A percentile compares a stretch with the other conserved stretches of the same genome.
Evolutionary conservation across 768 basidiomycete species (phyloP).

Genomic region (Boletus patriciae): DNA sequence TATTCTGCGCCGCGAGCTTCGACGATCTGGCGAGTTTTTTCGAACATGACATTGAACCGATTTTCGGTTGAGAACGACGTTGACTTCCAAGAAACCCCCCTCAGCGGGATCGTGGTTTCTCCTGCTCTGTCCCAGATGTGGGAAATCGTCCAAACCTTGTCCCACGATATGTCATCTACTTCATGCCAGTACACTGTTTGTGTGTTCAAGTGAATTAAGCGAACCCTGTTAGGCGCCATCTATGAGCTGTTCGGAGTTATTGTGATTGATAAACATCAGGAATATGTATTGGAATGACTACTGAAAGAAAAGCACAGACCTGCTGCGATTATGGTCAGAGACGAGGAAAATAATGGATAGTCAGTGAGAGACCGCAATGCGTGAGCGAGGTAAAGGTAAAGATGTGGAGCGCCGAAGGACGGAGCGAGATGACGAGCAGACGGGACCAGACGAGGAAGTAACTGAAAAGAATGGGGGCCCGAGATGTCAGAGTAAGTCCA

Average conservation of each 20-base stretch:
- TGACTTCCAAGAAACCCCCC: constrained; percentile 2
- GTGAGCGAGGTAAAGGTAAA: no score
- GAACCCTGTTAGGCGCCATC: not conserved
- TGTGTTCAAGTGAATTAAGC: not conserved
- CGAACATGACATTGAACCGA: constrained; percentile 4
- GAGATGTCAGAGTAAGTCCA: not conserved
- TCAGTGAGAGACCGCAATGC: not conserved
- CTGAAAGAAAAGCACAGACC: not conserved
- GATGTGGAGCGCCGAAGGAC: not conserved
- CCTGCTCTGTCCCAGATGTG: constrained; percentile 7
- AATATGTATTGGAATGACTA: not conserved
- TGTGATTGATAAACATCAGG: not conserved
- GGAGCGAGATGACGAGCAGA: not conserved
- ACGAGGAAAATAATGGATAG: no score
- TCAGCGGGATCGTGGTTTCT: not conserved
- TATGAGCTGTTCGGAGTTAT: not conserved
- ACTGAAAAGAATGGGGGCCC: no score
- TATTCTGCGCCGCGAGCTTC: not conserved
- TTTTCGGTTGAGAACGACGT: constrained; percentile 3
- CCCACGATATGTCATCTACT: not conserved
- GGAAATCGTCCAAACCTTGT: constrained; percentile 9
- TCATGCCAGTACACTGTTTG: not conserved
- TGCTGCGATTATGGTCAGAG: not conserved
- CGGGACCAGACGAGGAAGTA: not conserved
- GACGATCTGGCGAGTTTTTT: not conserved